Conservation (phyloP, 352 stramenopile species). For the Sclerospora graminicola region DNA sequence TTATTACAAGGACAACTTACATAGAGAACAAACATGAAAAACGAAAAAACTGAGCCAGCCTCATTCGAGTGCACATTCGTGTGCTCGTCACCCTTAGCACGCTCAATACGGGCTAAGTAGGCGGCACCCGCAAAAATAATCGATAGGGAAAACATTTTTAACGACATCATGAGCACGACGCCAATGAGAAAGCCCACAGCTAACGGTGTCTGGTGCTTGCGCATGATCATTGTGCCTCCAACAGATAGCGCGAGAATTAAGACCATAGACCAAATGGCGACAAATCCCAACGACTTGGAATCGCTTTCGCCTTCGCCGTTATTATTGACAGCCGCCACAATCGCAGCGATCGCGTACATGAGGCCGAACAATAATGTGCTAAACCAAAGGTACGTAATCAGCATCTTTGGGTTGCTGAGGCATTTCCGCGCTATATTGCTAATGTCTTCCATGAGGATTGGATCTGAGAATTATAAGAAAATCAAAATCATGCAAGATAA, state of each 20-base stretch:
- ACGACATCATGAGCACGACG: conserved; percentile 86
- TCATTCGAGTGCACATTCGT: conserved; percentile 73
- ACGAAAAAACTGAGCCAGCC: conserved; percentile 67
- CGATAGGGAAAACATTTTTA: conserved; percentile 80
- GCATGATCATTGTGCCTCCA: conserved; percentile 83
- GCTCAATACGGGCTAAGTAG: conserved; percentile 59
- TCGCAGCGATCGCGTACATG: conserved; percentile 79
- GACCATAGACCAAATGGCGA: conserved; percentile 78
- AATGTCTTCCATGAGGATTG: conserved; percentile 40
- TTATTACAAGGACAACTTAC: conserved; percentile 29
- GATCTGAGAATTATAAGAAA: conserved; percentile 22
- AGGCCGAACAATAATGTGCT: conserved; percentile 74
- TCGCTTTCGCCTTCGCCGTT: conserved; percentile 45
- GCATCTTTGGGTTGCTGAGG: conserved; percentile 69
- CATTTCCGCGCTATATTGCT: conserved; percentile 55
- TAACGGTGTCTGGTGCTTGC: conserved; percentile 80
- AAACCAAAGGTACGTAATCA: conserved; percentile 84
- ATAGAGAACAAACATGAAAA: conserved; percentile 83
- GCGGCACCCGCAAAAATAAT: conserved; percentile 66
- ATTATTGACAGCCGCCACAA: conserved; percentile 78
- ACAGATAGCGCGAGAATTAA: conserved; percentile 72
- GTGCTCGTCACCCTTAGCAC: conserved; percentile 36
- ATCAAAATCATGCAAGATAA: too few relatives aligned
- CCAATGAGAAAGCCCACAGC: conserved; percentile 86
- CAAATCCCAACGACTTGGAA: conserved; percentile 74